Evolutionary conservation across 176 grass and related monocot species (phyloP).

Genomic region (Cocos nucifera): DNA sequence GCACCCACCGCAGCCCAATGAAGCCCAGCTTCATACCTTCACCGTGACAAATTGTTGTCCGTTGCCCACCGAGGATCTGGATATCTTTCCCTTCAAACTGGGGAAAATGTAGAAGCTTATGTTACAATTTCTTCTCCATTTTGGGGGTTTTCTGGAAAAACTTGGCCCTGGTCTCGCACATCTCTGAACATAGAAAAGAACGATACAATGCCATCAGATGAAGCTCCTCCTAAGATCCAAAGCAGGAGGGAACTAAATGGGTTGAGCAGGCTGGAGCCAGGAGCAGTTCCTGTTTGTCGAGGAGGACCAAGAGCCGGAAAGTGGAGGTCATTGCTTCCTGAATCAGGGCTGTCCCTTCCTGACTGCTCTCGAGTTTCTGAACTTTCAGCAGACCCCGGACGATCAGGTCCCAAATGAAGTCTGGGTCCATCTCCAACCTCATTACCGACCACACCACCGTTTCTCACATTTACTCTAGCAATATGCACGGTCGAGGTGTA

Average conservation of each 20-base stretch:
- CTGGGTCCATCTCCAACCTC: constrained; percentile 28
- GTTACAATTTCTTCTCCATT: constrained; percentile 65
- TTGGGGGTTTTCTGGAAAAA: constrained; percentile 30
- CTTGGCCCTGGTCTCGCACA: constrained; percentile 62
- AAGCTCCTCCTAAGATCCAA: constrained; percentile 64
- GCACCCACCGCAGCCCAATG: too few species aligned
- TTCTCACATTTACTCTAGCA: constrained; percentile 72
- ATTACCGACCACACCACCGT: constrained; percentile 21
- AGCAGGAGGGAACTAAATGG: constrained; percentile 60
- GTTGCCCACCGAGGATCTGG: not conserved
- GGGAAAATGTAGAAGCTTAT: constrained; percentile 10
- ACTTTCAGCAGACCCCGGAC: constrained; percentile 23
- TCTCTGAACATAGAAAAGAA: constrained; percentile 94
- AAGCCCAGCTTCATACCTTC: too few species aligned
- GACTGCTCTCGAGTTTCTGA: constrained; percentile 29
- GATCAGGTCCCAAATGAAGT: constrained; percentile 11
- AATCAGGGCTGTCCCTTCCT: constrained; percentile 1
- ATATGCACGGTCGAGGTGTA: constrained; percentile 95
- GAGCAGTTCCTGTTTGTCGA: constrained; percentile 34
- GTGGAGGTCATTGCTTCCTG: constrained; percentile 15
- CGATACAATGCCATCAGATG: constrained; percentile 86
- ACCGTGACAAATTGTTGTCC: too few species aligned
- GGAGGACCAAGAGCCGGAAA: constrained; percentile 33
- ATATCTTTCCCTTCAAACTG: not conserved
- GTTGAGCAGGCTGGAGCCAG: constrained; percentile 41